These are phyloP conservation scores for Phaeosphaeriaceae sp. DNA, from an alignment of 2,329 filamentous ascomycete species.

Conservation along the genomic window DNA sequence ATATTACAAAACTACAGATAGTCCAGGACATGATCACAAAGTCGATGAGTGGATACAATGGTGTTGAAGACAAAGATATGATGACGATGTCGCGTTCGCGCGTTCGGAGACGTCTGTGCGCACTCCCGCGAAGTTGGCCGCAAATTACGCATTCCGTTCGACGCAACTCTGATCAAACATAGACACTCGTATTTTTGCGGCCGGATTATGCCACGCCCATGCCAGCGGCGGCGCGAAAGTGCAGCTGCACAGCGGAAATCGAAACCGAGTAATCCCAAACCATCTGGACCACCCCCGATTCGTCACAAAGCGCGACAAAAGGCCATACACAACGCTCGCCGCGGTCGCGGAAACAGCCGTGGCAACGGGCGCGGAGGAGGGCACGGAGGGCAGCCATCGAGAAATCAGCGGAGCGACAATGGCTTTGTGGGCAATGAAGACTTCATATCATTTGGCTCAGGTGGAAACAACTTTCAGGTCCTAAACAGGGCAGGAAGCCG, in stretches of 20 bases:
- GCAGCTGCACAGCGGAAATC: slow-evolving; percentile 26
- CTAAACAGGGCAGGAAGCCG: slow-evolving; percentile 19
- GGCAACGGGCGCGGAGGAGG: slow-evolving; percentile 5
- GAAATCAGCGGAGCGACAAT: slow-evolving; percentile 5
- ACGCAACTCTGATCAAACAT: not conserved
- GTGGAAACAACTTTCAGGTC: slow-evolving; percentile 25
- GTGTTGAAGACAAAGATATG: not conserved
- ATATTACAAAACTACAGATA: too few species aligned
- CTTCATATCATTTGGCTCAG: slow-evolving; percentile 14
- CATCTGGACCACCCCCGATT: slow-evolving; percentile 21
- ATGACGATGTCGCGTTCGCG: not conserved
- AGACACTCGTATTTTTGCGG: not conserved
- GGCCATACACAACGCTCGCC: slow-evolving; percentile 25
- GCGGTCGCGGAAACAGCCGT: slow-evolving; percentile 7
- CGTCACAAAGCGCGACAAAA: slow-evolving; percentile 27
- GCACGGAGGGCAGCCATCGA: slow-evolving; percentile 12
- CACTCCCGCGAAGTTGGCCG: not conserved
- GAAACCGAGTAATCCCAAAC: slow-evolving; percentile 14
- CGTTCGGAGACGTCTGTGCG: not conserved
- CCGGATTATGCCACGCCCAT: slow-evolving; percentile 32
- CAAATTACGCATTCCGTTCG: not conserved
- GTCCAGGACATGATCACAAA: too few species aligned
- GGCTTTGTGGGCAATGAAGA: slow-evolving; percentile 12
- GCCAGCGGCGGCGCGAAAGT: slow-evolving; percentile 33
- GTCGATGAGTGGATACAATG: too few species aligned